Base-by-base conservation (phyloP, 2,329 filamentous ascomycete species). In the Penicillium sp. region DNA sequence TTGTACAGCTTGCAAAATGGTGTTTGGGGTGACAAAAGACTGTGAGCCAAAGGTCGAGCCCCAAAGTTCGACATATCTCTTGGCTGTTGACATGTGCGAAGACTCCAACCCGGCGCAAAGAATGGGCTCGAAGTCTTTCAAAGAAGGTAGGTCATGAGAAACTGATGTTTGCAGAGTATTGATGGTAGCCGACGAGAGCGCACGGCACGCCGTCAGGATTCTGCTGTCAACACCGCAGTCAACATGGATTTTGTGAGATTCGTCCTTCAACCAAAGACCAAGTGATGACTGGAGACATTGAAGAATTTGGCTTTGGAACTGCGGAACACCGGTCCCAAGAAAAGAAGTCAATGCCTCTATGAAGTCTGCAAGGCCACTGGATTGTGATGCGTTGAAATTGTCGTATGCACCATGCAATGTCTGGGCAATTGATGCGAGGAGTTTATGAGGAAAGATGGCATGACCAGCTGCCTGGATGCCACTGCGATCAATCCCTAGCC, bases 11-110 rank as follows among this genome's bases (percentile, higher is more conserved):
- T 79, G 73, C 65, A 86, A 85, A 6, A 96, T 78, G 31, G 78
- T 78, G 12, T 82, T 73, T 0, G 91, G 89, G 72, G 90, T 93
- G 25, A 84, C 75, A 1, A 91, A 69, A 6, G 77, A 75, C 40
- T 84, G 81, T 17, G 82, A 76, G 21, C 86, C 86, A 67, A 91
- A 91, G 0, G 87, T 82, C 0, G 75, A 71, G 64, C 92, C 93
- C 91, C 91, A 97, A 60, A 83, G 80, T 17, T 74, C 69, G 27
- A 87, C 78, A 2, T 85, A 82, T 3, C 69, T 69, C 46, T 83
- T 83, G 12, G 80, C 78, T 10, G 83, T 78, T 4, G 71, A 73
- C 47, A 75, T 78, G 61, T 83, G 80, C 6, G 77, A 77, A 45
- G 83, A 86, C 23, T 77, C 70, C 29, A 88, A 79, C 2, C 82